phyloP scores from a whole-genome alignment of 208 protist genomes.

The Wallacemonas sp. region DNA sequence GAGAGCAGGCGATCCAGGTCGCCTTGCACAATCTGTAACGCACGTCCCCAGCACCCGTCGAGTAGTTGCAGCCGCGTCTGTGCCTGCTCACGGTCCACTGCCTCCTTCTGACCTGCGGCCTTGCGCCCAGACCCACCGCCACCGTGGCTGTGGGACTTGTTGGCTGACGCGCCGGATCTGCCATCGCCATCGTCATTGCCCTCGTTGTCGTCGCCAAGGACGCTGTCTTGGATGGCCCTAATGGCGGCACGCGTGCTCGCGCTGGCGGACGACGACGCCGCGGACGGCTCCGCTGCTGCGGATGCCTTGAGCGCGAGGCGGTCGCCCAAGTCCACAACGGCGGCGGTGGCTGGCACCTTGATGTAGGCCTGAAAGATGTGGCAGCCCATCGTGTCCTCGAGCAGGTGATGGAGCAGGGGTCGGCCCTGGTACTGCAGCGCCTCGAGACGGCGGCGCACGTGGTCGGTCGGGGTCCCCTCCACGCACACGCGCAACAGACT shows the following conservation, averaged over 20 bases:
- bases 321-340: constrained; percentile 50
- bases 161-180: no score
- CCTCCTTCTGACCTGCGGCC: no score
- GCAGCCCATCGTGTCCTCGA: constrained; percentile 68
- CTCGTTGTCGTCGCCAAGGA: background rate
- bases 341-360: constrained; percentile 45
- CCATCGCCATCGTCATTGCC: constrained; percentile 11
- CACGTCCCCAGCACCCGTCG: constrained; percentile 67
- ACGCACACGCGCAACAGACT: constrained; percentile 77
- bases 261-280: background rate
- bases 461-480: constrained; percentile 39
- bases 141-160: no score
- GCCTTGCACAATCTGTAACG: constrained; percentile 43
- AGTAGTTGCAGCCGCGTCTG: no score
- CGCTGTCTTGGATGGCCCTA: background rate
- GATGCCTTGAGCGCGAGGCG: constrained; percentile 11
- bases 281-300: background rate
- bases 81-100: no score
- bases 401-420: constrained; percentile 55
- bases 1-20: constrained; percentile 54
- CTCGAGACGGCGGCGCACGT: constrained; percentile 52
- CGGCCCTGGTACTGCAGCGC: constrained; percentile 40
- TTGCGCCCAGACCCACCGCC: no score
- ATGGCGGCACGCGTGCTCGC: background rate
- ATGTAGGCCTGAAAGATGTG: constrained; percentile 89